Percentiles rank a stretch among this genome's conserved stretches.
phyloP scores from a whole-genome alignment of 2,329 filamentous ascomycete genomes.

The Talaromyces pinophilus region DNA sequence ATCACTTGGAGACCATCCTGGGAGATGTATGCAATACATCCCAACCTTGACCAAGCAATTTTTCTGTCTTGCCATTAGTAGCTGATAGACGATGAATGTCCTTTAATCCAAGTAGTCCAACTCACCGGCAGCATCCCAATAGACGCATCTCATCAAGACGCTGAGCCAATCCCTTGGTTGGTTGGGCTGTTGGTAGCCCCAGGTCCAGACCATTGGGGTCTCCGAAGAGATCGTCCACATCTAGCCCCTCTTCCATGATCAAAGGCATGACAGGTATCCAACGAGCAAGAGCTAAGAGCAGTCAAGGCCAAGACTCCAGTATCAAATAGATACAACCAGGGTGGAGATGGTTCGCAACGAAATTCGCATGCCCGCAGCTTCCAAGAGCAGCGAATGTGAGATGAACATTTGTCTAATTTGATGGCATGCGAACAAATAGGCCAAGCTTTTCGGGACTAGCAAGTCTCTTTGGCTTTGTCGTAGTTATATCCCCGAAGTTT shows the following conservation, averaged over 20 bases:
- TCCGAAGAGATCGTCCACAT: slow-evolving; percentile 74
- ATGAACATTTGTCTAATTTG: neutral
- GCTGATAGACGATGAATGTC: neutral
- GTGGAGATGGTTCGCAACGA: neutral
- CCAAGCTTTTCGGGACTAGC: neutral
- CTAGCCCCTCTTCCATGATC: slow-evolving; percentile 58
- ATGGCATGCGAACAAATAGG: neutral
- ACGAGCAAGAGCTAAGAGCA: neutral
- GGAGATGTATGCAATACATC: slow-evolving; percentile 80
- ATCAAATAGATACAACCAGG: neutral
- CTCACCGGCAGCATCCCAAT: slow-evolving; percentile 80
- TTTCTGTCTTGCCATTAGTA: slow-evolving; percentile 55
- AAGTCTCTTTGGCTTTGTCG: neutral
- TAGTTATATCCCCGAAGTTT: neutral
- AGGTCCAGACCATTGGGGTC: slow-evolving; percentile 61
- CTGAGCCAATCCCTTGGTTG: slow-evolving; percentile 68
- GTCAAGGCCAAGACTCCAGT: neutral
- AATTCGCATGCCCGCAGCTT: slow-evolving; percentile 1
- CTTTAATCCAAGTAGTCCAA: slow-evolving; percentile 26
- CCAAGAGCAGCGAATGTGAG: neutral
- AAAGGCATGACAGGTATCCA: slow-evolving; percentile 46
- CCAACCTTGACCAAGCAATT: slow-evolving; percentile 84
- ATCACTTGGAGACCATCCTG: slow-evolving; percentile 70
- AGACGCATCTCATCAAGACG: slow-evolving; percentile 74
- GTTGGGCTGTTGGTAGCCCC: slow-evolving; percentile 56